These are phyloP conservation scores for Cryptosporidium sp. DNA, from an alignment of 169 alveolate species.

Conservation along the genomic window DNA sequence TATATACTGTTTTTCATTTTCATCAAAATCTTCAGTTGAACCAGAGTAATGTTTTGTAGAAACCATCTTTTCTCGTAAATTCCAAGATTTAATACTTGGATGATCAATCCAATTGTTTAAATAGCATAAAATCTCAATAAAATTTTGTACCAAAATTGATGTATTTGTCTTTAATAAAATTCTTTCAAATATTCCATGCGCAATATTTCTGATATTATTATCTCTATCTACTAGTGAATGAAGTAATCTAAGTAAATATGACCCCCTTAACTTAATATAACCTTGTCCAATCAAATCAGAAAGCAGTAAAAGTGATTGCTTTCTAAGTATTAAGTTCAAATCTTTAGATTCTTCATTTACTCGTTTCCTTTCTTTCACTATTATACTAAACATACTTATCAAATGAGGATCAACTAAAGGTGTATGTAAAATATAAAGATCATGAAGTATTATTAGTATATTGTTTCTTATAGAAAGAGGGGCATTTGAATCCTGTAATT, in stretches of 20 bases:
- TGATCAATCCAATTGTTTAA: conserved; percentile 60
- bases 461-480: conserved; percentile 51
- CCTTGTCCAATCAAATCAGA: conserved; percentile 73
- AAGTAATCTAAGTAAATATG: conserved; percentile 38
- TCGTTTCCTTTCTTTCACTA: not conserved
- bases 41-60: conserved; percentile 13
- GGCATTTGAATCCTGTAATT: not conserved
- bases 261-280: conserved; percentile 62
- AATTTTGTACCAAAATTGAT: conserved; percentile 50
- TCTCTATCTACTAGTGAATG: conserved; percentile 37
- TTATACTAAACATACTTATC: conserved; percentile 7
- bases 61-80: conserved; percentile 7
- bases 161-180: conserved; percentile 16
- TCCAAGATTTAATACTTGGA: conserved; percentile 58
- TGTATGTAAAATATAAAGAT: conserved; percentile 61
- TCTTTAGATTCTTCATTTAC: not conserved
- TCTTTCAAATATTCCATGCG: conserved; percentile 68
- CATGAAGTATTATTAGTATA: conserved; percentile 38
- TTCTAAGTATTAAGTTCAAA: conserved; percentile 9
- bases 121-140: conserved; percentile 57
- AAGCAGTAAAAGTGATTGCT: conserved; percentile 33
- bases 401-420: conserved; percentile 72
- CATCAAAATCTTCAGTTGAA: not conserved
- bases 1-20: conserved; percentile 41
- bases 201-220: conserved; percentile 40